These are phyloP conservation scores for Lasiosphaeris hirsuta DNA, from an alignment of 495 filamentous ascomycete genomes.

Conservation along the genomic window DNA sequence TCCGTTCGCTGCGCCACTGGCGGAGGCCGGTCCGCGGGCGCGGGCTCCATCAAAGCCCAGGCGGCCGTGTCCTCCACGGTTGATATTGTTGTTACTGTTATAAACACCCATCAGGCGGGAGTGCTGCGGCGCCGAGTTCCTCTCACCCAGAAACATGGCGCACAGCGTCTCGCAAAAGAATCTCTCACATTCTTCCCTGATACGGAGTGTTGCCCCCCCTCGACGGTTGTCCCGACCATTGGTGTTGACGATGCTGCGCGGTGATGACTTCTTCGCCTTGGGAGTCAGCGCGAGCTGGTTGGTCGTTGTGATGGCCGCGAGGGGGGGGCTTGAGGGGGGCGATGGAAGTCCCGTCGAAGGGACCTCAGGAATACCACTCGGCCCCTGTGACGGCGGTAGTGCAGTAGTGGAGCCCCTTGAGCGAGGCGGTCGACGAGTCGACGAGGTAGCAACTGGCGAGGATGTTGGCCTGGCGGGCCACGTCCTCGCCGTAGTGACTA, in stretches of 20 bases:
- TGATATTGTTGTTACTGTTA: slow-evolving; percentile 37
- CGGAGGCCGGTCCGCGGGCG: not conserved
- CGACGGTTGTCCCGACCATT: slow-evolving; percentile 47
- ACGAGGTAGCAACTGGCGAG: slow-evolving; percentile 85
- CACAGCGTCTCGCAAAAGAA: slow-evolving; percentile 96
- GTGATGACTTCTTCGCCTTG: slow-evolving; percentile 40
- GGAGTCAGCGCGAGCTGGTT: slow-evolving; percentile 57
- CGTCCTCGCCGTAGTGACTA: slow-evolving; percentile 57
- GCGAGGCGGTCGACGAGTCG: slow-evolving; percentile 43
- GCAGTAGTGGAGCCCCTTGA: slow-evolving; percentile 88
- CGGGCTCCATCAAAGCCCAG: not conserved
- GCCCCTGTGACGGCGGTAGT: slow-evolving; percentile 72
- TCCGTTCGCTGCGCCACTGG: not conserved
- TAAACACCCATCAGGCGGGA: slow-evolving; percentile 70
- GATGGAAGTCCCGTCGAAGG: slow-evolving; percentile 71
- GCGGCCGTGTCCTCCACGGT: not conserved
- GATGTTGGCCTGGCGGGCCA: slow-evolving; percentile 59
- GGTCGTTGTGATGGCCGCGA: slow-evolving; percentile 60
- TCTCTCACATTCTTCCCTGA: slow-evolving; percentile 99
- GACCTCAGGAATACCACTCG: slow-evolving; percentile 98
- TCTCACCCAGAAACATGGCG: slow-evolving; percentile 92
- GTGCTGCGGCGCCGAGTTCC: slow-evolving; percentile 67
- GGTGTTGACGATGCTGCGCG: slow-evolving; percentile 31
- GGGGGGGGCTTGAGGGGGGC: slow-evolving; percentile 78
- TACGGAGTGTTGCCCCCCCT: slow-evolving; percentile 89